Percentiles rank a stretch among this genome's conserved stretches.
Evolutionary conservation across 2,329 filamentous ascomycete species (phyloP).

Genomic region (Xylaria sp.): DNA sequence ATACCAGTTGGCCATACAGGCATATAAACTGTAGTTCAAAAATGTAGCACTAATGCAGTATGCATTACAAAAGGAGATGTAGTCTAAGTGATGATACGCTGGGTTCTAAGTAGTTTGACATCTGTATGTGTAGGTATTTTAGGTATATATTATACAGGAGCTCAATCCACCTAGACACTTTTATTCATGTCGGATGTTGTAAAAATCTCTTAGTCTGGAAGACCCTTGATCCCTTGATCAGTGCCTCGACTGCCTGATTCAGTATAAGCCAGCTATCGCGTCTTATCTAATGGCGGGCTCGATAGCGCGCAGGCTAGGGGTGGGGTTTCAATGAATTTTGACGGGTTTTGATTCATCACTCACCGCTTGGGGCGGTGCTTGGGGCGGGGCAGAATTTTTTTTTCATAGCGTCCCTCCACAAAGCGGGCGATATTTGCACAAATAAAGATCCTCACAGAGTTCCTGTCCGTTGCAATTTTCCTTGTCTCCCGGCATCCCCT

Average conservation of each 20-base stretch:
- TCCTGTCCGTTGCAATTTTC: constrained; percentile 38
- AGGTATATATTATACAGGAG: neutral
- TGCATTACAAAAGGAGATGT: neutral
- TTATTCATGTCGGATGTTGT: no score
- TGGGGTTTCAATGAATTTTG: constrained; percentile 21
- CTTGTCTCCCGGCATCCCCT: constrained; percentile 38
- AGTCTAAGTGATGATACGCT: neutral
- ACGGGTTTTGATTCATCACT: constrained; percentile 35
- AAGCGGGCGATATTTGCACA: constrained; percentile 40
- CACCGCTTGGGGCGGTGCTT: constrained; percentile 33
- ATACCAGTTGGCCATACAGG: neutral
- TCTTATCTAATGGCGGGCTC: constrained; percentile 32
- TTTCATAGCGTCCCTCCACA: constrained; percentile 37
- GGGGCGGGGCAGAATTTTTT: constrained; percentile 42
- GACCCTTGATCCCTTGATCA: constrained; percentile 1
- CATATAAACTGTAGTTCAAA: constrained; percentile 1
- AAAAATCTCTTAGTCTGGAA: no score
- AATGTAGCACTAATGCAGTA: constrained; percentile 3
- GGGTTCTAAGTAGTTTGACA: neutral
- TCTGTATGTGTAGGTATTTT: no score
- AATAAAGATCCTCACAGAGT: constrained; percentile 35
- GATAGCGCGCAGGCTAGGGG: constrained; percentile 21
- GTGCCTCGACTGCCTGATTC: constrained; percentile 2
- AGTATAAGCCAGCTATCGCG: constrained; percentile 33
- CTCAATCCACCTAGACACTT: neutral